Conservation (phyloP, 805 yeast species). For the Cyberlindnera subsufficiens region DNA sequence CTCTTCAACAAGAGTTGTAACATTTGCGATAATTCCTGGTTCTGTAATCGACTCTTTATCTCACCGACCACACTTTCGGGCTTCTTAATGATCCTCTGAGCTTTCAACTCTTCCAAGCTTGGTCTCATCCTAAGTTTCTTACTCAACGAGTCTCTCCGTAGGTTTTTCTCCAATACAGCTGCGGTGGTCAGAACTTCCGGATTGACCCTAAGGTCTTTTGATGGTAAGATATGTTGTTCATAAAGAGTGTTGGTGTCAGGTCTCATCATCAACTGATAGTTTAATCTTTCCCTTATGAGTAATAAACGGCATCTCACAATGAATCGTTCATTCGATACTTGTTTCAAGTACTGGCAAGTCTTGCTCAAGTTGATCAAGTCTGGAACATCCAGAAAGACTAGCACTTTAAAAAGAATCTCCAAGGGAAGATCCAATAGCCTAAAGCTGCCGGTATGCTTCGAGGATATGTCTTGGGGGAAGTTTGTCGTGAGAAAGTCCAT, state of each 20-base stretch:
- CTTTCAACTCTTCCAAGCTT: constrained; percentile 11
- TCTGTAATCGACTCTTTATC: constrained; percentile 9
- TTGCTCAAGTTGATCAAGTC: constrained; percentile 13
- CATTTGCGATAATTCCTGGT: constrained; percentile 13
- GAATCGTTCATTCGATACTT: constrained; percentile 17
- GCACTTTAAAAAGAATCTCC: constrained; percentile 18
- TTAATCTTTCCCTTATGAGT: constrained; percentile 13
- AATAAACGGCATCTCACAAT: constrained; percentile 17
- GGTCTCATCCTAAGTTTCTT: constrained; percentile 20
- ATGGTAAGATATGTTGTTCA: constrained; percentile 16
- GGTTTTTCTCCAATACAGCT: constrained; percentile 8
- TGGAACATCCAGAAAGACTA: constrained; percentile 20
- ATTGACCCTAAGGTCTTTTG: constrained; percentile 3
- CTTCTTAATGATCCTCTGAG: constrained; percentile 15
- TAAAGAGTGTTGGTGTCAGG: constrained; percentile 11
- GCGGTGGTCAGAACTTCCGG: constrained; percentile 3
- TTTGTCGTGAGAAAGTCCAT: constrained; percentile 23
- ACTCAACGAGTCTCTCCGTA: constrained; percentile 14
- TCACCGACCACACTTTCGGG: constrained; percentile 5
- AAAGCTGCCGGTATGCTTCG: constrained; percentile 12
- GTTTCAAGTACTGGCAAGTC: constrained; percentile 15
- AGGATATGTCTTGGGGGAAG: constrained; percentile 11
- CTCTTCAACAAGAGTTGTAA: constrained; percentile 10
- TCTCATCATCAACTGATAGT: constrained; percentile 3
- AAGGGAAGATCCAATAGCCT: constrained; percentile 20